phyloP scores from a whole-genome alignment of 176 grass and related monocot genomes.

The Carex scoparia region DNA sequence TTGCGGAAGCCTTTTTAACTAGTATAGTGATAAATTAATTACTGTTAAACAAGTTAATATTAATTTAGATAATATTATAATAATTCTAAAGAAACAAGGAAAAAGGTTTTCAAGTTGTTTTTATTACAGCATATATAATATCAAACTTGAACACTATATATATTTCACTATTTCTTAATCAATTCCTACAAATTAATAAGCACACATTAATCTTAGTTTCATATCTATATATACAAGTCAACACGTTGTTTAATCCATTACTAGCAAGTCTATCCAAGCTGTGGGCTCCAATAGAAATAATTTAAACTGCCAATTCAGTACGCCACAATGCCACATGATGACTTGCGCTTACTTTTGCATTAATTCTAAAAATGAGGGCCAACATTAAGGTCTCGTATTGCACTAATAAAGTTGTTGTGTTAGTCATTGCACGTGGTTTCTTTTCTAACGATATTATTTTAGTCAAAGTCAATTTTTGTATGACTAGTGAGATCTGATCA shows the following conservation, averaged over 20 bases:
- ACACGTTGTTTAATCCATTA: not conserved
- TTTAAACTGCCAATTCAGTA: not conserved
- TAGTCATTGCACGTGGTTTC: not conserved
- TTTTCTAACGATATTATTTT: not conserved
- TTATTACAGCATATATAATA: not conserved
- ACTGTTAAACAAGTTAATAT: not conserved
- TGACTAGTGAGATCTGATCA: not conserved
- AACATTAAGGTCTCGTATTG: not conserved
- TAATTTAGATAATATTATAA: not conserved
- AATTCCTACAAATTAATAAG: not conserved
- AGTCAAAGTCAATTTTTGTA: not conserved
- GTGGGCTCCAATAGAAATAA: slow-evolving; percentile 22
- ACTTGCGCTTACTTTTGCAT: not conserved
- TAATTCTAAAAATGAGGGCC: not conserved
- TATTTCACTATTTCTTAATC: not conserved
- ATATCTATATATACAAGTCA: not conserved
- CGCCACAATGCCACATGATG: not conserved
- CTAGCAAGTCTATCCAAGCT: not conserved
- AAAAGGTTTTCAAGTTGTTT: not conserved
- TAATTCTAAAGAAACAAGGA: not conserved
- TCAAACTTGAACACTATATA: not conserved
- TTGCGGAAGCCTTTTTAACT: not conserved
- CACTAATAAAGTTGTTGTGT: not conserved
- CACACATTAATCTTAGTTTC: not conserved
- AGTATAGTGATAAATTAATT: not conserved